Evolutionary conservation across 805 yeast genomes (phyloP), one percentile per base, ranked within the genome.

Genomic region (Spencermartinsiella europaea): DNA sequence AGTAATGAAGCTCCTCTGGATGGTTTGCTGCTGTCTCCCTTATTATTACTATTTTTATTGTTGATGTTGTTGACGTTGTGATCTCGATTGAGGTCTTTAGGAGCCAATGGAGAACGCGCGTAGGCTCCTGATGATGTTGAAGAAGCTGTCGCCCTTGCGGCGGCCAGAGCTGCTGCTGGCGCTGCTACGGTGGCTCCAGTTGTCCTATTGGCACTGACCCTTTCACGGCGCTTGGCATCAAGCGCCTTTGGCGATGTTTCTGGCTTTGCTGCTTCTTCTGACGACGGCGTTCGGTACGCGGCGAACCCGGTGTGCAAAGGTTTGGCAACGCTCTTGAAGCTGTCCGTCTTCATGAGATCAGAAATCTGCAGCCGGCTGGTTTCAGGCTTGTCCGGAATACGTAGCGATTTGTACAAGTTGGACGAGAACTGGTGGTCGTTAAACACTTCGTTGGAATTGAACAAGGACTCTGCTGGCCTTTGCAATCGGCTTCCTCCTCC

Each of bases 281-380:
- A 39, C 10, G 45, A 48, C 3, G 43, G 51, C 5, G 38, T 27
- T 20, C 46, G 31, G 31, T 47, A 46, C 2, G 40, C 46, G 12
- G 37, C 44, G 40, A 48, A 42, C 17, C 48, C 46, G 15, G 46
- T 38, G 37, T 48, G 48, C 28, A 42, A 34, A 3, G 46, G 41
- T 5, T 37, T 38, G 38, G 42, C 16, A 7, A 12, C 31, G 31
- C 31, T 36, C 42, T 45, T 50, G 51, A 54, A 54, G 46, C 53
- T 50, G 44, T 53, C 58, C 7, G 54, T 53, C 44, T 54, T 54
- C 42, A 54, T 53, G 36, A 50, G 42, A 12, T 53, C 55, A 21
- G 56, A 42, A 21, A 54, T 53, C 44, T 54, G 56, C 35, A 53
- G 38, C 34, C 56, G 42, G 15, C 48, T 48, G 5, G 47, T 28